phyloP scores from a whole-genome alignment of 176 grass and related monocot species.

The Elymus sibiricus region DNA sequence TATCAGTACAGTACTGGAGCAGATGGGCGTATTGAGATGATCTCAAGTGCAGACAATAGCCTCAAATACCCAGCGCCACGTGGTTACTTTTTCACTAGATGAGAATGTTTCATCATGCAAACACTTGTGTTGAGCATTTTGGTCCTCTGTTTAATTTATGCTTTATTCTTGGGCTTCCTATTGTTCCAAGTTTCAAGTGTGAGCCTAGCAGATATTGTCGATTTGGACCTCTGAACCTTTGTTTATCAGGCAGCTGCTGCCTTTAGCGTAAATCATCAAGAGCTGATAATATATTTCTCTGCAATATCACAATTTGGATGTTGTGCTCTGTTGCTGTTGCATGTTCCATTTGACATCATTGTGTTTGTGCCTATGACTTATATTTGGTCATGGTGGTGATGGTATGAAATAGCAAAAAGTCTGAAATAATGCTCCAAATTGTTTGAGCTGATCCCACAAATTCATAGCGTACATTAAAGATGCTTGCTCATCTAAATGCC shows the following conservation, averaged over 20 bases:
- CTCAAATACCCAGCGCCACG: constrained; percentile 89
- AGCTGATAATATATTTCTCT: background rate
- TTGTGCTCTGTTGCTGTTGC: background rate
- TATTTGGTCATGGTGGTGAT: no score
- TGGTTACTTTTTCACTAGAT: constrained; percentile 85
- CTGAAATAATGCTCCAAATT: no score
- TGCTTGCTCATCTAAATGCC: no score
- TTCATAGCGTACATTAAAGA: no score
- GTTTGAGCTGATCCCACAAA: no score
- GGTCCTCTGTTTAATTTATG: constrained; percentile 12
- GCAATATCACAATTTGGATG: background rate
- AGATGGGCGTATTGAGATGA: constrained; percentile 98
- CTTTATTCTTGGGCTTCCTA: constrained; percentile 20
- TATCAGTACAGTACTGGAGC: constrained; percentile 98
- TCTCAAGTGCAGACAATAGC: constrained; percentile 86
- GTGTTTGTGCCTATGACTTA: background rate
- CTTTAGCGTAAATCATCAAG: background rate
- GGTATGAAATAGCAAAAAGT: no score
- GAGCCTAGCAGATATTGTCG: background rate
- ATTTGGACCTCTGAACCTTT: constrained; percentile 18
- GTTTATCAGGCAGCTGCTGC: constrained; percentile 9
- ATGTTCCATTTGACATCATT: background rate
- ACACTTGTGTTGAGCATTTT: background rate
- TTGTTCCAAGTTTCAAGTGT: constrained; percentile 6
- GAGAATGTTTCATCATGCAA: background rate